These are phyloP conservation scores for Torrubiella hemipterigena DNA, from an alignment of 2,329 filamentous ascomycete species.

Conservation along the genomic window DNA sequence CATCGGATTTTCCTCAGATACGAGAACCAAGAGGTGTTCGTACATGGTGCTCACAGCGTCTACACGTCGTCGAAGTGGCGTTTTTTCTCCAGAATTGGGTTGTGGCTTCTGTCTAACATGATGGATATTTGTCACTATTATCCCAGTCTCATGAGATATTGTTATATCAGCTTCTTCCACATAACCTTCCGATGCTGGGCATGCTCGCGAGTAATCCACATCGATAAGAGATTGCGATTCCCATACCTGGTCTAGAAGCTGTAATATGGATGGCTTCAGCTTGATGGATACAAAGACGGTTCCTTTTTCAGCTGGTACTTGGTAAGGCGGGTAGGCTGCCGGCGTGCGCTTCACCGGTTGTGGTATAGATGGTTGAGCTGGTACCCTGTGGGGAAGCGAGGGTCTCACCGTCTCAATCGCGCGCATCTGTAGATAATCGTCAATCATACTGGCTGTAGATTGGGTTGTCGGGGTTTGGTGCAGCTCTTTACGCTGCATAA, in stretches of 20 bases:
- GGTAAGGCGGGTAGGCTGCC: no score
- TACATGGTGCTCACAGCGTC: conserved; percentile 44
- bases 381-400: no score
- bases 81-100: conserved; percentile 31
- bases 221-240: conserved; percentile 43
- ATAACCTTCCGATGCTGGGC: conserved; percentile 7
- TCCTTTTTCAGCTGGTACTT: conserved; percentile 8
- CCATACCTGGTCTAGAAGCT: conserved; percentile 35
- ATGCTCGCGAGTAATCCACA: conserved; percentile 36
- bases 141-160: conserved; percentile 54
- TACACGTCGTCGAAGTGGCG: conserved; percentile 44
- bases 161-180: conserved; percentile 64
- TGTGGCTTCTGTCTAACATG: conserved; percentile 60
- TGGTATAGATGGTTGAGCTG: no score
- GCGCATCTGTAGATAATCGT: no score
- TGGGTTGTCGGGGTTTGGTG: no score
- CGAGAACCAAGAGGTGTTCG: conserved; percentile 53
- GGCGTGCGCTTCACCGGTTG: no score
- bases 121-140: conserved; percentile 61
- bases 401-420: no score
- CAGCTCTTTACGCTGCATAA: no score
- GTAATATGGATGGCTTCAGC: conserved; percentile 34
- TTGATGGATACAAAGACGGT: conserved; percentile 39
- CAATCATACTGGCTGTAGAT: no score
- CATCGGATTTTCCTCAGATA: conserved; percentile 39